These are phyloP conservation scores for Leishmania mexicana DNA, from an alignment of 208 protist genomes.

Conservation along the genomic window DNA sequence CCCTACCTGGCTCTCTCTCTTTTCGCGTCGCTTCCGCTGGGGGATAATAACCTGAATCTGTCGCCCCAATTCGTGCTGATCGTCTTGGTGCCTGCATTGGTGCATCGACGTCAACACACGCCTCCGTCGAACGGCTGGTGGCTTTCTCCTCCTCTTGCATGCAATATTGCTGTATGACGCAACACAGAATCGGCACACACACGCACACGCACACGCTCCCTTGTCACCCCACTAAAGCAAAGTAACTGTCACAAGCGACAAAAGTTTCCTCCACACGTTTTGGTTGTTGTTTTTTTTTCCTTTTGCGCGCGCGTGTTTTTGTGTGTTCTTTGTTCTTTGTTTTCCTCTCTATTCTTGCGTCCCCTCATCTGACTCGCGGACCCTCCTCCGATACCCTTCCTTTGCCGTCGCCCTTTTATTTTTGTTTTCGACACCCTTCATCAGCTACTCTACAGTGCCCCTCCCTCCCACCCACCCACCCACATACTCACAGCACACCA, in stretches of 20 bases:
- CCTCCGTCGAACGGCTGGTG: neutral
- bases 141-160: neutral
- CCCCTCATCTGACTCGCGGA: neutral
- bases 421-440: neutral
- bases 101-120: neutral
- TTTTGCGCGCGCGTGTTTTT: neutral
- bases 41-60: neutral
- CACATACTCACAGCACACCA: no score
- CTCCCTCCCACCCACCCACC: no score
- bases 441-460: neutral
- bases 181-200: neutral
- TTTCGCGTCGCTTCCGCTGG: neutral
- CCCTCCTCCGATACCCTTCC: neutral
- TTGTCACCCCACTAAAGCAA: neutral
- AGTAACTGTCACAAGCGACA: neutral
- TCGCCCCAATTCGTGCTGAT: neutral
- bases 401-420: slow-evolving; percentile 4
- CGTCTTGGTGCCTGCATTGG: neutral
- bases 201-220: neutral
- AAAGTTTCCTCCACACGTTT: neutral
- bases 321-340: neutral
- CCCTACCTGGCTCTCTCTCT: neutral
- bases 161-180: neutral
- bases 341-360: slow-evolving; percentile 14
- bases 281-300: neutral